phyloP scores from a whole-genome alignment of 2,329 filamentous ascomycete species.

The Dactylellina sp. region DNA sequence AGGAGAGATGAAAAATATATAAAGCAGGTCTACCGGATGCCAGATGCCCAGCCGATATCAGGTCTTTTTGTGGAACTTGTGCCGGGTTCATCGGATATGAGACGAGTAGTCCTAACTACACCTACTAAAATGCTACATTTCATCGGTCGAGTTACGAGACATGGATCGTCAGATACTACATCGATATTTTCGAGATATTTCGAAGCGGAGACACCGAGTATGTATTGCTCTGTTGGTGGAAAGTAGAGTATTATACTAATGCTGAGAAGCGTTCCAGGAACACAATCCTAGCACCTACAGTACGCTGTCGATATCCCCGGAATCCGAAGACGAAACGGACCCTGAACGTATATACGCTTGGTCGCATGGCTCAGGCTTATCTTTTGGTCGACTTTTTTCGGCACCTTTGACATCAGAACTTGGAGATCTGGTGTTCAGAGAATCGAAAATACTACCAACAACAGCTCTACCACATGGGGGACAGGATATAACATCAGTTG shows the following conservation, averaged over 20 bases:
- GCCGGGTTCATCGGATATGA: conserved; percentile 74
- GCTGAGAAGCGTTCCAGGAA: conserved; percentile 57
- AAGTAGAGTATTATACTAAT: not conserved
- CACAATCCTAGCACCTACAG: conserved; percentile 58
- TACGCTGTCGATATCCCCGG: conserved; percentile 60
- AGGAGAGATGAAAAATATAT: conserved; percentile 93
- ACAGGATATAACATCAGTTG: conserved; percentile 77
- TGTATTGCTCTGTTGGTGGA: conserved; percentile 2
- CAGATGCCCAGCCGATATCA: conserved; percentile 80
- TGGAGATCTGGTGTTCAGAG: conserved; percentile 79
- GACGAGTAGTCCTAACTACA: conserved; percentile 83
- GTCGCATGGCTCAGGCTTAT: conserved; percentile 87
- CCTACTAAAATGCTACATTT: conserved; percentile 83
- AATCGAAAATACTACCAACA: conserved; percentile 80
- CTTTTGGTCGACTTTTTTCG: conserved; percentile 82
- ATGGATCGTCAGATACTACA: conserved; percentile 79
- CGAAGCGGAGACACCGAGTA: conserved; percentile 74
- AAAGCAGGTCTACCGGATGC: conserved; percentile 82
- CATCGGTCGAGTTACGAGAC: conserved; percentile 78
- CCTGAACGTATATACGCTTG: conserved; percentile 85
- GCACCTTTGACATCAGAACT: conserved; percentile 73
- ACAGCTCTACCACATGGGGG: conserved; percentile 76
- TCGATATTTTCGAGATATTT: conserved; percentile 90
- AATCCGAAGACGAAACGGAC: conserved; percentile 67
- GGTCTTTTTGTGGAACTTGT: conserved; percentile 86